phyloP scores from a whole-genome alignment of 1,284 basidiomycete species.

The Ceratobasidium sp. region DNA sequence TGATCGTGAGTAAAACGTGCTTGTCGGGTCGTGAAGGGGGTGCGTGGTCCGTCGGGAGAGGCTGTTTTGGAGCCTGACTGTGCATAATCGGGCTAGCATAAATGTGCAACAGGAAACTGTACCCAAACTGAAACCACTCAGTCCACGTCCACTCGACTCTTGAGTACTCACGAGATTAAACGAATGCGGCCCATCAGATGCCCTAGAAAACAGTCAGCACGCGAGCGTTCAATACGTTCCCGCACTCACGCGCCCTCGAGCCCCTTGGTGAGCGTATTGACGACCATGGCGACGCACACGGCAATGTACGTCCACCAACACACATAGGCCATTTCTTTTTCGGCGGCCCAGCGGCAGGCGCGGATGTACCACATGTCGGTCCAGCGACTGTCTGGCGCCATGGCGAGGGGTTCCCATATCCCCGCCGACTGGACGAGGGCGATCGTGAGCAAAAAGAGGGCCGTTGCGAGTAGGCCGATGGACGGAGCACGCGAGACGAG shows the following conservation, averaged over 20 bases:
- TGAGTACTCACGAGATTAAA: slow-evolving; percentile 41
- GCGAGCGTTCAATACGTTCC: neutral
- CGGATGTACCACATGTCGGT: slow-evolving; percentile 48
- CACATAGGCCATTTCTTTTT: slow-evolving; percentile 63
- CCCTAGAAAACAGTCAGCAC: slow-evolving; percentile 3
- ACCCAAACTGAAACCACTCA: slow-evolving; percentile 62
- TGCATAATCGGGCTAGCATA: slow-evolving; percentile 71
- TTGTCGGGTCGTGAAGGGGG: slow-evolving; percentile 64
- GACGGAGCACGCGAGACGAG: slow-evolving; percentile 66
- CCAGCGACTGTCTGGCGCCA: slow-evolving; percentile 14
- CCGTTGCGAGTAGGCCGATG: slow-evolving; percentile 62
- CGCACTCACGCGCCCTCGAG: slow-evolving; percentile 58
- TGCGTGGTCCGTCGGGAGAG: slow-evolving; percentile 15
- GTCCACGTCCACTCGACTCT: slow-evolving; percentile 1
- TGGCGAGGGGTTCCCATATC: slow-evolving; percentile 45
- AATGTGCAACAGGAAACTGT: slow-evolving; percentile 73
- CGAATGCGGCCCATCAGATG: slow-evolving; percentile 35
- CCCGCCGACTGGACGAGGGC: slow-evolving; percentile 64
- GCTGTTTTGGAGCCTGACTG: slow-evolving; percentile 45
- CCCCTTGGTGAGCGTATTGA: slow-evolving; percentile 68
- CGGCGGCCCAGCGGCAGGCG: slow-evolving; percentile 57
- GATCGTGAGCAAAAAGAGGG: slow-evolving; percentile 62
- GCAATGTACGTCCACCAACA: slow-evolving; percentile 75
- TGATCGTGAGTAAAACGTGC: slow-evolving; percentile 68
- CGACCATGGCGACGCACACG: slow-evolving; percentile 65